Conservation (phyloP, 352 stramenopile species). For the Phytopythium aichiense region DNA sequence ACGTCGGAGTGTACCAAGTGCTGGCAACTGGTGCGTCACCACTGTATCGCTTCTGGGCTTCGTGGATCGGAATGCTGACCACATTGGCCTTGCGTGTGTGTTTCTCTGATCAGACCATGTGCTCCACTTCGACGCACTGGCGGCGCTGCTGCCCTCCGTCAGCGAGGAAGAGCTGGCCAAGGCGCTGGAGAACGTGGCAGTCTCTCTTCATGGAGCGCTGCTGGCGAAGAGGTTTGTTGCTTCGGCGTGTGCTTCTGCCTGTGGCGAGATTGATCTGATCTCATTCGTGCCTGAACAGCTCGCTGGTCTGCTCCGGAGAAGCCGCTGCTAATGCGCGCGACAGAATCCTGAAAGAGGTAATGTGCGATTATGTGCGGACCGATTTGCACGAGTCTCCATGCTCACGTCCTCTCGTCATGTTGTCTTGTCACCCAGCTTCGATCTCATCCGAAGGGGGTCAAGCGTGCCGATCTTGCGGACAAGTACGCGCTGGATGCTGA, state of each 20-base stretch:
- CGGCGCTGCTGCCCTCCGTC: slow-evolving; percentile 28
- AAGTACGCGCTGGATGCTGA: slow-evolving; percentile 36
- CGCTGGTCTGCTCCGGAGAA: slow-evolving; percentile 32
- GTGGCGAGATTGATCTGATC: not conserved
- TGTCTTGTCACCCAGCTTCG: slow-evolving; percentile 17
- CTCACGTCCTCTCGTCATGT: too few species aligned
- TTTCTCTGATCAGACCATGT: slow-evolving; percentile 34
- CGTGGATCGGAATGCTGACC: not conserved
- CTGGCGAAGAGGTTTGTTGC: slow-evolving; percentile 33
- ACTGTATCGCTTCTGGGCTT: slow-evolving; percentile 26
- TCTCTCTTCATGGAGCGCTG: slow-evolving; percentile 38
- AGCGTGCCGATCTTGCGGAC: slow-evolving; percentile 41
- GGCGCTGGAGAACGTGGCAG: slow-evolving; percentile 35
- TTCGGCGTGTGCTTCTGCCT: not conserved
- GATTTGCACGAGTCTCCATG: not conserved
- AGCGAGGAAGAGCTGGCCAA: slow-evolving; percentile 36
- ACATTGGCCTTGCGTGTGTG: slow-evolving; percentile 13
- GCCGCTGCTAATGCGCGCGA: slow-evolving; percentile 27
- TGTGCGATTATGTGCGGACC: not conserved
- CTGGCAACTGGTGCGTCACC: slow-evolving; percentile 12
- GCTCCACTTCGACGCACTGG: slow-evolving; percentile 40
- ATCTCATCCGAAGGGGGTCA: slow-evolving; percentile 30
- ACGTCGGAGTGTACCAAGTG: slow-evolving; percentile 20
- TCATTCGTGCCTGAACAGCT: slow-evolving; percentile 9
- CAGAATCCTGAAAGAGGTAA: slow-evolving; percentile 50